Percentiles rank a stretch among this genome's conserved stretches.
phyloP scores from a whole-genome alignment of 192 early-diverging fungal species.

The Gigaspora rosea region DNA sequence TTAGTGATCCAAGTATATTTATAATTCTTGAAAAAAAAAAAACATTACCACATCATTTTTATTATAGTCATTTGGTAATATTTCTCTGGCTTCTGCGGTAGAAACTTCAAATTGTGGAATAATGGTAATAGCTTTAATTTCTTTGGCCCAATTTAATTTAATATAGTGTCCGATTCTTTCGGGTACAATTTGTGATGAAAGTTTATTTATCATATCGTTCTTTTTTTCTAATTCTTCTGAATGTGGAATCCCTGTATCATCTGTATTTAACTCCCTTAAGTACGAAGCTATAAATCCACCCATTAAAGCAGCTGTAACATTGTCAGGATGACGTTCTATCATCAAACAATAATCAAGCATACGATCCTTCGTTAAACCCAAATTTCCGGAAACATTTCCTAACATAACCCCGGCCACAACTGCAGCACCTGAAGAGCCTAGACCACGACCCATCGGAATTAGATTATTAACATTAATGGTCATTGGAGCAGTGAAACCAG shows the following conservation, averaged over 20 bases:
- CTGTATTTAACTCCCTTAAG: conserved; percentile 58
- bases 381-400: conserved; percentile 71
- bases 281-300: conserved; percentile 95
- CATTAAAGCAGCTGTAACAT: conserved; percentile 90
- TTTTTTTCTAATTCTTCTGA: conserved; percentile 47
- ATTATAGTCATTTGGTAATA: conserved; percentile 75
- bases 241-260: conserved; percentile 48
- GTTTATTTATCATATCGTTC: background rate
- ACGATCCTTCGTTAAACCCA: conserved; percentile 69
- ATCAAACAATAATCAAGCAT: conserved; percentile 90
- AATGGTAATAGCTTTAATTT: conserved; percentile 74
- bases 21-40: background rate
- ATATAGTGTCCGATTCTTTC: conserved; percentile 70
- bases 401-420: conserved; percentile 91
- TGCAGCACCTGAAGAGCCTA: conserved; percentile 96
- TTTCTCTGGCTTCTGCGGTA: conserved; percentile 88
- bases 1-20: no score
- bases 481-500: conserved; percentile 61
- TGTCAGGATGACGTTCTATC: conserved; percentile 98
- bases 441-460: conserved; percentile 93
- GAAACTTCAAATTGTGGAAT: conserved; percentile 92
- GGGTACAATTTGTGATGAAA: conserved; percentile 50
- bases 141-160: conserved; percentile 63
- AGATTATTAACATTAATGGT: conserved; percentile 82
- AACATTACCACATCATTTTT: conserved; percentile 76